A percentile compares a stretch with the other conserved stretches of the same genome.
Conservation (phyloP, 176 grass and related monocot genomes). For the Aegilops umbellulata region DNA sequence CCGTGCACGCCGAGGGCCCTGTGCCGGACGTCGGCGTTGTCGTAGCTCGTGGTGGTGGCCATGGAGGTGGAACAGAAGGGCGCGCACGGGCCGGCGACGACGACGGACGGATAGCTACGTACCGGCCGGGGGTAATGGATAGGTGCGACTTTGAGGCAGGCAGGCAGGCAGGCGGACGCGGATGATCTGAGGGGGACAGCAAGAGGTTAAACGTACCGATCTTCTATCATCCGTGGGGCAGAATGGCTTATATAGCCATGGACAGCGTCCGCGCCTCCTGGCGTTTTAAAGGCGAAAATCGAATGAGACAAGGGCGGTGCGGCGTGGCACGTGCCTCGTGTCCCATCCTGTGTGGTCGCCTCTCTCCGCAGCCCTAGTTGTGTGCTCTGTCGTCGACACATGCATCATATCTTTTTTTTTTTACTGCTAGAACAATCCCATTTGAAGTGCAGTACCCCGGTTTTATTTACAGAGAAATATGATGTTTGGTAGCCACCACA, state of each 20-base stretch:
- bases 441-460: not conserved
- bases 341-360: slow-evolving; percentile 21
- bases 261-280: slow-evolving; percentile 13
- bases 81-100: not conserved
- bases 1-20: slow-evolving; percentile 48
- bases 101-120: not conserved
- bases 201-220: slow-evolving; percentile 32
- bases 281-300: not conserved
- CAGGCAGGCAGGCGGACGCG: slow-evolving; percentile 17
- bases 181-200: slow-evolving; percentile 36
- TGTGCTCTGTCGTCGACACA: not conserved
- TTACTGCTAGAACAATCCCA: not conserved
- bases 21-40: slow-evolving; percentile 10
- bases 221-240: not conserved
- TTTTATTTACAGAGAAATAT: not conserved
- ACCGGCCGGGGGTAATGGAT: not conserved
- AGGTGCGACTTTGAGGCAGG: slow-evolving; percentile 22
- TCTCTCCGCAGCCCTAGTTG: not conserved
- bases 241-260: slow-evolving; percentile 27
- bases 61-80: not conserved
- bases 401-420: not conserved
- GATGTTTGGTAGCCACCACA: not conserved
- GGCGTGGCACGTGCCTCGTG: slow-evolving; percentile 28
- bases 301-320: not conserved
- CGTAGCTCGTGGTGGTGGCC: slow-evolving; percentile 41